Evolutionary conservation across 768 basidiomycete genomes (phyloP).

Genomic region (Aureoboletus auriporus): DNA sequence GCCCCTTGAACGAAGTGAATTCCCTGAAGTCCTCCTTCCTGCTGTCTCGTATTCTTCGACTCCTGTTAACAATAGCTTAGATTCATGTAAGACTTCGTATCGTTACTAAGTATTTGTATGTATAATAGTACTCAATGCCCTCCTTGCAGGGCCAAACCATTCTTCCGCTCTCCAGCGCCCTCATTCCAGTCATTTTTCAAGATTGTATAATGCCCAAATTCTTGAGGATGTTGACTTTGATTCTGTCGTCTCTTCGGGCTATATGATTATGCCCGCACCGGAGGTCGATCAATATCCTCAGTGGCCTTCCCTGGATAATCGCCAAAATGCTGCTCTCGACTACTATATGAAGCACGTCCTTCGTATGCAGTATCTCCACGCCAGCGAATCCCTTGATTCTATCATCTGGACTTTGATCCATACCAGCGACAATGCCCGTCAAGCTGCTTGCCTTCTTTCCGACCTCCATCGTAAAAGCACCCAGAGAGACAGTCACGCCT

Average conservation of each 20-base stretch:
- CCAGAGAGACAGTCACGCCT: slow-evolving; percentile 20
- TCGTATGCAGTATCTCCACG: slow-evolving; percentile 66
- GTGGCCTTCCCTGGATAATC: slow-evolving; percentile 10
- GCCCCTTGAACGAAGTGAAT: slow-evolving; percentile 28
- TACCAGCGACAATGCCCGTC: slow-evolving; percentile 42
- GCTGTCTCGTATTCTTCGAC: slow-evolving; percentile 28
- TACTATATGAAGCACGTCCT: slow-evolving; percentile 64
- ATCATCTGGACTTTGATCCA: slow-evolving; percentile 52
- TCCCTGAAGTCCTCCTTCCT: slow-evolving; percentile 28
- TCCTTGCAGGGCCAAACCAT: slow-evolving; percentile 45
- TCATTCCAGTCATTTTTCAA: slow-evolving; percentile 27
- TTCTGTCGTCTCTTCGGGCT: slow-evolving; percentile 22
- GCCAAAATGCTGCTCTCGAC: slow-evolving; percentile 19
- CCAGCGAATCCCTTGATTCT: slow-evolving; percentile 41
- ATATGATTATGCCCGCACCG: slow-evolving; percentile 6
- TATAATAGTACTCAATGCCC: slow-evolving; percentile 63
- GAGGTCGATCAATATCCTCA: slow-evolving; percentile 6
- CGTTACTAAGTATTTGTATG: slow-evolving; percentile 64
- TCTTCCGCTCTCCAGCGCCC: slow-evolving; percentile 24
- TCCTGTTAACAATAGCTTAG: slow-evolving; percentile 51
- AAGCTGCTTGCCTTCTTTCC: slow-evolving; percentile 61
- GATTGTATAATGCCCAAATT: slow-evolving; percentile 9
- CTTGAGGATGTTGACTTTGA: slow-evolving; percentile 13
- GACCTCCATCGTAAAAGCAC: slow-evolving; percentile 45
- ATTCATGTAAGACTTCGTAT: slow-evolving; percentile 73